Evolutionary conservation across 2,329 filamentous ascomycete genomes (phyloP).

Genomic region (Passalora sequoiae): DNA sequence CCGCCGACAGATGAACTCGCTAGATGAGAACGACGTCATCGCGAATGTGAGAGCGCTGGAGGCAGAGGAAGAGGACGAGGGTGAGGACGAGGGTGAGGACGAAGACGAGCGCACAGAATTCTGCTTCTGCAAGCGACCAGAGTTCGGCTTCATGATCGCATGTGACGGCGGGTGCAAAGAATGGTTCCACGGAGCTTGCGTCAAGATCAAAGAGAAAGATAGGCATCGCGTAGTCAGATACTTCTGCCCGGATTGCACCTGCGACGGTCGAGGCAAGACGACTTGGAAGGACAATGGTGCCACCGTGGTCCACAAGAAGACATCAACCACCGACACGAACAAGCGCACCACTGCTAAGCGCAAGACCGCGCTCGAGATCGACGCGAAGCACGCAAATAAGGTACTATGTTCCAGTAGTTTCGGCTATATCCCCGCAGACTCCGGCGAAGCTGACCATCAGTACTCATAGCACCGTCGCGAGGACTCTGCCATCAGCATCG

Average conservation of each 20-base stretch:
- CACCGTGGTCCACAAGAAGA: background rate
- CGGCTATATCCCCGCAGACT: too few species aligned
- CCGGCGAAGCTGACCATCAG: too few species aligned
- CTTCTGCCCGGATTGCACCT: constrained; percentile 30
- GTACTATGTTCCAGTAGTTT: too few species aligned
- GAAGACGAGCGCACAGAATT: constrained; percentile 57
- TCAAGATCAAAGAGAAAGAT: constrained; percentile 67
- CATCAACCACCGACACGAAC: background rate
- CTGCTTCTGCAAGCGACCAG: constrained; percentile 64
- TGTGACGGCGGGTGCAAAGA: constrained; percentile 86
- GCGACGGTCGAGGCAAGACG: background rate
- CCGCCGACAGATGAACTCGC: background rate
- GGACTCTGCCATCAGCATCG: background rate
- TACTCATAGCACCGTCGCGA: background rate
- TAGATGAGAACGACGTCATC: background rate
- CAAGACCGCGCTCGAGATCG: background rate
- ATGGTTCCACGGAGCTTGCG: constrained; percentile 90
- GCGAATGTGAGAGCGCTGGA: too few species aligned
- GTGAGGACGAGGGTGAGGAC: too few species aligned
- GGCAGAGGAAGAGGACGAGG: too few species aligned
- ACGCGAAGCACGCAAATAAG: background rate
- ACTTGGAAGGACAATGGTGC: constrained; percentile 1
- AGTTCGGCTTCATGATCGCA: constrained; percentile 82
- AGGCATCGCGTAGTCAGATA: constrained; percentile 67
- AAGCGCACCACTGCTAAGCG: background rate